A percentile compares a stretch with the other conserved stretches of the same genome.
Conservation (phyloP, 2,329 filamentous ascomycete genomes). For the Cryphonectria nitschkei region DNA sequence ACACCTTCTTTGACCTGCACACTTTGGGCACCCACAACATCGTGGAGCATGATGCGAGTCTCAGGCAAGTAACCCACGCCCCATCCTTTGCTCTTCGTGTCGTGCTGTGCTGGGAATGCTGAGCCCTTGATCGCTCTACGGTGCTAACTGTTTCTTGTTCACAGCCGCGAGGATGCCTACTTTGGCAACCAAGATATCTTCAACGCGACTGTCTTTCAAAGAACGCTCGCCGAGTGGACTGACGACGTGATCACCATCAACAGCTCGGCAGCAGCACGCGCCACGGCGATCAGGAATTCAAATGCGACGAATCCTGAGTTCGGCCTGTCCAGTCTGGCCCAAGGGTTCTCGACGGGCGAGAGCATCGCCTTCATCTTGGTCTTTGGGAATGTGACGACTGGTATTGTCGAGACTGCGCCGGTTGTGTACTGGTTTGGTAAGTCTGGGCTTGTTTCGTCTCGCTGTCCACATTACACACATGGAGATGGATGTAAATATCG, state of each 20-base stretch:
- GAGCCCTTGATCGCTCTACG: neutral
- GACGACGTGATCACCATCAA: constrained; percentile 15
- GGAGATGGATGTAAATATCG: neutral
- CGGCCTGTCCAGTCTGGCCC: constrained; percentile 47
- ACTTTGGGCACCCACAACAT: constrained; percentile 50
- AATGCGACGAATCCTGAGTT: constrained; percentile 19
- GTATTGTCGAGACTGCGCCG: constrained; percentile 42
- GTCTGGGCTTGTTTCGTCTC: constrained; percentile 18
- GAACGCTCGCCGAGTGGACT: constrained; percentile 6
- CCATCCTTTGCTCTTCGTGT: too few species aligned
- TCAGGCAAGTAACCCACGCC: constrained; percentile 38
- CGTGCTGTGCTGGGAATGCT: neutral
- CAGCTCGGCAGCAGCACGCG: constrained; percentile 17
- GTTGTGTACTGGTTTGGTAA: constrained; percentile 51
- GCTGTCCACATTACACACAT: too few species aligned
- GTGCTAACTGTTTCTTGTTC: neutral
- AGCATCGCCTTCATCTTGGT: constrained; percentile 51
- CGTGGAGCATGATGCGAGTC: constrained; percentile 53
- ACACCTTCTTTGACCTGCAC: constrained; percentile 11
- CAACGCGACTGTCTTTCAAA: constrained; percentile 51
- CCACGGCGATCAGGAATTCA: constrained; percentile 13
- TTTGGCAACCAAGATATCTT: constrained; percentile 56
- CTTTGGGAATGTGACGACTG: constrained; percentile 48
- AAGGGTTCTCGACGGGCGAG: constrained; percentile 54
- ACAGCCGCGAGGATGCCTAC: constrained; percentile 51